Evolutionary conservation across 106 monocot species (phyloP).

Genomic region (Apostasia shenzhenica): DNA sequence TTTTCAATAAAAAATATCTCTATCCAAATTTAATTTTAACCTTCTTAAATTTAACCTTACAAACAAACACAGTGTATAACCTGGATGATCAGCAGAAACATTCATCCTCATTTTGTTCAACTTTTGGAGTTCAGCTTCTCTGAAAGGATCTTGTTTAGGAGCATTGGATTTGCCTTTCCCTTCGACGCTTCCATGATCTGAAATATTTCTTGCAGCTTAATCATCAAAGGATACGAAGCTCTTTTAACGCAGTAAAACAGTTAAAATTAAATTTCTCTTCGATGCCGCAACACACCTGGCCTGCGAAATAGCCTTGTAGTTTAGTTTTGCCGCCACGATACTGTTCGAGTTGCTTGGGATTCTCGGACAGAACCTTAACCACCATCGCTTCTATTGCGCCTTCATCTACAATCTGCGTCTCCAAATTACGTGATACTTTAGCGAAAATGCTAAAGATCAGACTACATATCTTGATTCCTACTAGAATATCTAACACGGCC

Average conservation of each 20-base stretch:
- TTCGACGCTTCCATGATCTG: slow-evolving; percentile 96
- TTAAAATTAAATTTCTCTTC: not conserved
- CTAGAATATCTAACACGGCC: too few relatives aligned
- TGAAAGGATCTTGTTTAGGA: slow-evolving; percentile 72
- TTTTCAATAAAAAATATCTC: too few relatives aligned
- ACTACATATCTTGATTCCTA: too few relatives aligned
- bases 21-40: too few relatives aligned
- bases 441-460: too few relatives aligned
- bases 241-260: not conserved
- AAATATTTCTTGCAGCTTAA: not conserved
- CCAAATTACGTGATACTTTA: not conserved
- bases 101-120: slow-evolving; percentile 10
- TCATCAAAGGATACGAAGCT: not conserved
- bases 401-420: slow-evolving; percentile 69
- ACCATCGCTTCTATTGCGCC: slow-evolving; percentile 73
- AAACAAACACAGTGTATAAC: too few relatives aligned
- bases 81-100: too few relatives aligned
- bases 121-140: slow-evolving; percentile 62
- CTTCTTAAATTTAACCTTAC: too few relatives aligned
- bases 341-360: slow-evolving; percentile 91
- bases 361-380: slow-evolving; percentile 65
- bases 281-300: slow-evolving; percentile 40
- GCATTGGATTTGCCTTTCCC: slow-evolving; percentile 89
- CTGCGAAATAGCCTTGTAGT: slow-evolving; percentile 87
- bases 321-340: slow-evolving; percentile 85